phyloP scores from a whole-genome alignment of 192 early-diverging fungal species.

The Polychytrium aggregatum region DNA sequence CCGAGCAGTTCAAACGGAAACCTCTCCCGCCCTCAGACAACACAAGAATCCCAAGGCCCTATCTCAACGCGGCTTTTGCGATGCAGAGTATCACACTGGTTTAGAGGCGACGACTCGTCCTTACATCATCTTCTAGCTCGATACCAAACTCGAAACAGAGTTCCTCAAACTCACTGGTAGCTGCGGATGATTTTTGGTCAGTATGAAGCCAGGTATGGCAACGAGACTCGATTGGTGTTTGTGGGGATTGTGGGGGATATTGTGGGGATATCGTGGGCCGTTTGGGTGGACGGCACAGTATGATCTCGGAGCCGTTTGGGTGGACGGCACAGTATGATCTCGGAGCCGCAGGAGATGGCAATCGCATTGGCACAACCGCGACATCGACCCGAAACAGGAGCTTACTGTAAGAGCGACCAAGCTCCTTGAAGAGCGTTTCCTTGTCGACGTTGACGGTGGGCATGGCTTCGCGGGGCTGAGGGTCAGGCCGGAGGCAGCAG shows the following conservation, averaged over 20 bases:
- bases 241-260: neutral
- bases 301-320: neutral
- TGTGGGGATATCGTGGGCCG: neutral
- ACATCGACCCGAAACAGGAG: too few species aligned
- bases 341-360: too few species aligned
- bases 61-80: too few species aligned
- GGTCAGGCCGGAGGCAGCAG: too few species aligned
- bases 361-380: too few species aligned
- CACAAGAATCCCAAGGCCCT: too few species aligned
- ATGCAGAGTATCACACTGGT: too few species aligned
- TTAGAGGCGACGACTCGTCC: too few species aligned
- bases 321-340: slow-evolving; percentile 1
- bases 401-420: slow-evolving; percentile 74
- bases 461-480: slow-evolving; percentile 57
- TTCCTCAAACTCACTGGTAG: slow-evolving; percentile 84
- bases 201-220: too few species aligned
- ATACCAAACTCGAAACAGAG: slow-evolving; percentile 99
- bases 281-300: neutral
- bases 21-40: too few species aligned
- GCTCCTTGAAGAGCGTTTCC: slow-evolving; percentile 68
- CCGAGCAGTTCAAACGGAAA: too few species aligned
- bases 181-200: too few species aligned
- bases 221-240: neutral
- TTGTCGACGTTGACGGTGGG: slow-evolving; percentile 94
- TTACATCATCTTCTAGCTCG: slow-evolving; percentile 94